Base-by-base conservation (phyloP, 139 green algal genomes). In the Chlorella sp. region DNA sequence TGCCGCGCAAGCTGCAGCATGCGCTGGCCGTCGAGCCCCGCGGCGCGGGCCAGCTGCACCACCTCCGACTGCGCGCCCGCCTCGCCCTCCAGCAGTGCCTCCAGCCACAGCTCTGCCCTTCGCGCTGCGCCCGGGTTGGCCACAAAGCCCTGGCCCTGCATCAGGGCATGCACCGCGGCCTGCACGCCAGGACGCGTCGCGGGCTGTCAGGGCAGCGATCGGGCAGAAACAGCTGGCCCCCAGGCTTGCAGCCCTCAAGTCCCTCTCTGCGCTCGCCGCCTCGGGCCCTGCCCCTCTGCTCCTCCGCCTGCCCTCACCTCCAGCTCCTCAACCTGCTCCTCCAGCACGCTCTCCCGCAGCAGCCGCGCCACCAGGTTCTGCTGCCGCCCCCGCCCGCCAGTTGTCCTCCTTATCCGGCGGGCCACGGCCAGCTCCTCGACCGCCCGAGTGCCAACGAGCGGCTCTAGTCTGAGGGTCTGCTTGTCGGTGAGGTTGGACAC, bases 1-100 rank as follows among this genome's bases (percentile, higher is more conserved):
- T 68, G 56, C 40, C 71, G 56, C 55, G 68, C 8, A 31, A 77
- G 58, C 56, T 77, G 71, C 42, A 55, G 71, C 56, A 77, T 25
- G 55, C 59, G 71, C 71, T 77, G 71, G 41, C 67, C 31, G 31
- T 77, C 71, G 27, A 4, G 29, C 8, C 71, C 58, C 15, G 8
- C 12, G 40, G 27, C 56, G 31, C 58, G 56, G 9, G 29, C 41
- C 41, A 69, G 29, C n/a, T 19, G 23, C 46, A 69, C 67, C 41
- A 77, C 71, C 29, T 77, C 9, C 5, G 55, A 53, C 5, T 38
- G 27, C 3, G 50, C 68, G 35, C 43, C 68, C 0, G 68, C 51
- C 4, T 74, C 35, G 8, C 68, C 68, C 14, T 29, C 46, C 25
- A 74, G 36, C 68, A 77, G 59, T 0, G 55, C 71, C 1, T 42